A percentile compares a stretch with the other conserved stretches of the same genome.
phyloP scores from a whole-genome alignment of 495 filamentous ascomycete genomes.

The Polyplosphaeria fusca region DNA sequence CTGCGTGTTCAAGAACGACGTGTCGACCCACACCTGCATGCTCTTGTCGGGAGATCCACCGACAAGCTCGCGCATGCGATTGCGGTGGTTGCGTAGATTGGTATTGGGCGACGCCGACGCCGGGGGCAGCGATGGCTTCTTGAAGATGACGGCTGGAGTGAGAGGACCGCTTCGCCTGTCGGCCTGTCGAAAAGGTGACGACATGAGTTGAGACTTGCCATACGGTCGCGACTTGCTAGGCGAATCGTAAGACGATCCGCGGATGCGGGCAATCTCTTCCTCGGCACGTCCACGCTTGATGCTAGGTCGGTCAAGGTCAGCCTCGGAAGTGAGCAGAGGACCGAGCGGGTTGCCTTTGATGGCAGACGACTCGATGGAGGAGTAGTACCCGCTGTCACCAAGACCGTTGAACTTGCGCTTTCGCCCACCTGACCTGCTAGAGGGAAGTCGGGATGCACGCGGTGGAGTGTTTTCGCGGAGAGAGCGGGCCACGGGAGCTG shows the following conservation, averaged over 20 bases:
- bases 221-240: constrained; percentile 62
- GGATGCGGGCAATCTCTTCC: constrained; percentile 91
- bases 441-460: constrained; percentile 53
- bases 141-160: constrained; percentile 83
- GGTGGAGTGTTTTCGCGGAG: constrained; percentile 71
- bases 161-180: constrained; percentile 56
- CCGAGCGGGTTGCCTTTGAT: constrained; percentile 62
- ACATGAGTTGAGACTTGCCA: constrained; percentile 47
- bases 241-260: constrained; percentile 89
- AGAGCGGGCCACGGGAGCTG: constrained; percentile 57
- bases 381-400: constrained; percentile 97
- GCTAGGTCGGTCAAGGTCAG: constrained; percentile 66
- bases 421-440: constrained; percentile 55
- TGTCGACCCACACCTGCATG: constrained; percentile 60
- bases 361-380: constrained; percentile 93
- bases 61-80: constrained; percentile 79
- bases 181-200: constrained; percentile 60
- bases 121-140: constrained; percentile 74
- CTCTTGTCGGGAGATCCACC: constrained; percentile 75
- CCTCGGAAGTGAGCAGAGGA: constrained; percentile 65
- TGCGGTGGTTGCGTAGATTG: constrained; percentile 87
- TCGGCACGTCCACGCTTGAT: constrained; percentile 88
- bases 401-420: constrained; percentile 69
- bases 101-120: constrained; percentile 91
- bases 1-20: constrained; percentile 42